These are phyloP conservation scores for Heteromeles arbutifolia DNA, from an alignment of 306 rosid genomes.

Conservation along the genomic window DNA sequence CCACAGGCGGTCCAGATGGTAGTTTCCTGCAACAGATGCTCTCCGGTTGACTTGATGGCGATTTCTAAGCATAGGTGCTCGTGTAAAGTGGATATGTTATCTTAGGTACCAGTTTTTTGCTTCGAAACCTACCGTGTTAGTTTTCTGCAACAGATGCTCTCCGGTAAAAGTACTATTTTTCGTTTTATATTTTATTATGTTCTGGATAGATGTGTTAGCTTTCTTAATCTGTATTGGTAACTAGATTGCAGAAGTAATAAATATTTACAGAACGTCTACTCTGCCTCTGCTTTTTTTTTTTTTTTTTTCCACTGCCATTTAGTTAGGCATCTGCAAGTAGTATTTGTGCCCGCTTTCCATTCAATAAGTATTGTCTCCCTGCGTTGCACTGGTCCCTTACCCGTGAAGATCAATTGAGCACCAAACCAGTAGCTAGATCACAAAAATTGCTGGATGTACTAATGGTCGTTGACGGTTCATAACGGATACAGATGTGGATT, in stretches of 20 bases:
- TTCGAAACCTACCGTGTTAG: neutral
- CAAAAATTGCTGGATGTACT: too few relatives aligned
- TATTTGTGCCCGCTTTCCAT: too few relatives aligned
- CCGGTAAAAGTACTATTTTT: neutral
- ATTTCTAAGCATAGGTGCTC: slow-evolving; percentile 7
- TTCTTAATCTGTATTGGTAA: slow-evolving; percentile 10
- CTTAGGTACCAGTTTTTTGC: slow-evolving; percentile 20
- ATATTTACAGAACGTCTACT: slow-evolving; percentile 7
- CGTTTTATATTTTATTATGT: neutral
- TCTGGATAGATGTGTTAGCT: slow-evolving; percentile 12
- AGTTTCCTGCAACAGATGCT: slow-evolving; percentile 5
- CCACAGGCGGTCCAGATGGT: slow-evolving; percentile 7
- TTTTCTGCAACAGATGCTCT: neutral
- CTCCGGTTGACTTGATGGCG: neutral
- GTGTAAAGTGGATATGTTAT: slow-evolving; percentile 39
- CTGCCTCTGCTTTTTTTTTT: neutral
- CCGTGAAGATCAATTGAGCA: too few relatives aligned
- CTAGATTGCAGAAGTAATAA: slow-evolving; percentile 6
- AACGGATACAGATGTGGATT: too few relatives aligned
- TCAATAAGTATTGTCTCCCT: too few relatives aligned
- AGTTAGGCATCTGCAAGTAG: too few relatives aligned
- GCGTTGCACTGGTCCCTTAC: too few relatives aligned
- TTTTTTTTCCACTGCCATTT: too few relatives aligned
- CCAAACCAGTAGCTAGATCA: too few relatives aligned
- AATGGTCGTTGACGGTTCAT: too few relatives aligned